Percentiles rank a stretch among this genome's conserved stretches.
These are phyloP conservation scores for Colletotrichum caudatum DNA, from an alignment of 2,329 filamentous ascomycete species.

Conservation along the genomic window DNA sequence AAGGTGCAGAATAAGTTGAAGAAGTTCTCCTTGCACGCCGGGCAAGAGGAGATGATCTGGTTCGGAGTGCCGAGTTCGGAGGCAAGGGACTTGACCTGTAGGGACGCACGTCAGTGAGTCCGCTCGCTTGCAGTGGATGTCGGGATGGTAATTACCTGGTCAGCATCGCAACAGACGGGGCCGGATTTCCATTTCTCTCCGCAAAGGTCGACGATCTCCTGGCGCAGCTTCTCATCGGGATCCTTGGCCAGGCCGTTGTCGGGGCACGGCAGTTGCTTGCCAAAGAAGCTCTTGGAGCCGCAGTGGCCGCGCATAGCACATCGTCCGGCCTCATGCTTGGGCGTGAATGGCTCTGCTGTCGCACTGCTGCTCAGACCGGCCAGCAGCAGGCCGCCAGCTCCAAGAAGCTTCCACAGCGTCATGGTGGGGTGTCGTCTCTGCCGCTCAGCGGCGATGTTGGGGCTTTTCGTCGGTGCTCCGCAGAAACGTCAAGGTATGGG, in stretches of 20 bases:
- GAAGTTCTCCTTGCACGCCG: slow-evolving; percentile 98
- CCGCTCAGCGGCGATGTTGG: slow-evolving; percentile 36
- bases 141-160: slow-evolving; percentile 70
- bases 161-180: slow-evolving; percentile 84
- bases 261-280: slow-evolving; percentile 88
- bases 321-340: slow-evolving; percentile 85
- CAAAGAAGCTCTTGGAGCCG: slow-evolving; percentile 90
- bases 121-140: background rate
- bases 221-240: slow-evolving; percentile 77
- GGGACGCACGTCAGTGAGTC: background rate
- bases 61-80: slow-evolving; percentile 89
- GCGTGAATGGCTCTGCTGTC: slow-evolving; percentile 54
- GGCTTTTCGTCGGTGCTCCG: background rate
- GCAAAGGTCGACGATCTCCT: slow-evolving; percentile 86
- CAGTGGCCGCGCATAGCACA: slow-evolving; percentile 94
- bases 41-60: slow-evolving; percentile 90
- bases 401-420: slow-evolving; percentile 46
- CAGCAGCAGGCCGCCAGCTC: slow-evolving; percentile 49
- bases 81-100: slow-evolving; percentile 80
- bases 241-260: slow-evolving; percentile 87
- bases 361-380: slow-evolving; percentile 43
- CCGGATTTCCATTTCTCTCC: slow-evolving; percentile 87
- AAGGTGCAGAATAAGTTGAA: slow-evolving; percentile 99
- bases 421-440: slow-evolving; percentile 27
- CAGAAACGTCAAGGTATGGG: background rate